Percentiles rank a stretch among this genome's conserved stretches.
phyloP scores from a whole-genome alignment of 805 yeast species.

The Pichia scutulata region DNA sequence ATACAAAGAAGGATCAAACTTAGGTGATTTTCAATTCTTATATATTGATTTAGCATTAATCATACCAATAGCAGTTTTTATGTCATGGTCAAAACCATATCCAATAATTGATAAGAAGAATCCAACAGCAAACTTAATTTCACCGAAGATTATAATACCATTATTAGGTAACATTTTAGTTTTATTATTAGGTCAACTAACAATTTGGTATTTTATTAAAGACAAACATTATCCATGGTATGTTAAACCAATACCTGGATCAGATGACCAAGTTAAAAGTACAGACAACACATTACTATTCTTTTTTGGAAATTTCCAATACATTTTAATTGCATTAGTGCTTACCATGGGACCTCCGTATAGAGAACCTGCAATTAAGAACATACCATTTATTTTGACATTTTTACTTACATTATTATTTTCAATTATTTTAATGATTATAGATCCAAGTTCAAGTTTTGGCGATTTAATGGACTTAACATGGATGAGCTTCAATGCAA shows the following conservation, averaged over 20 bases:
- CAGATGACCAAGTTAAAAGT: constrained; percentile 72
- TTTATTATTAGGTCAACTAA: constrained; percentile 55
- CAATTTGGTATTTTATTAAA: constrained; percentile 51
- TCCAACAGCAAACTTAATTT: constrained; percentile 90
- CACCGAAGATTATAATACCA: constrained; percentile 81
- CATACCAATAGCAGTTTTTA: constrained; percentile 88
- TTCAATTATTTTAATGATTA: constrained; percentile 48
- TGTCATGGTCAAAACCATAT: constrained; percentile 95
- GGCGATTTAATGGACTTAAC: constrained; percentile 77
- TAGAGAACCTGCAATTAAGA: constrained; percentile 64
- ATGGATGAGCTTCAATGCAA: constrained; percentile 42
- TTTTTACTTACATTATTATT: constrained; percentile 41
- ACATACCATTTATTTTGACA: constrained; percentile 63
- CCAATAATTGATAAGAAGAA: constrained; percentile 53
- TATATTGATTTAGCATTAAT: constrained; percentile 89
- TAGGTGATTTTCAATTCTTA: constrained; percentile 94
- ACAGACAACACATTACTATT: constrained; percentile 88
- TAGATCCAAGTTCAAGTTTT: constrained; percentile 43
- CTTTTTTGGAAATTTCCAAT: constrained; percentile 78
- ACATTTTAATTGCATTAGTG: constrained; percentile 75
- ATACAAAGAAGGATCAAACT: constrained; percentile 81
- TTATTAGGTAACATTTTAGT: constrained; percentile 69
- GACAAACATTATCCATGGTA: constrained; percentile 62
- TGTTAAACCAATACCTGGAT: constrained; percentile 69
- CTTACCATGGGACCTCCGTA: constrained; percentile 92